Conservation (phyloP, 257 asterid genomes). For the Agastache rugosa region DNA sequence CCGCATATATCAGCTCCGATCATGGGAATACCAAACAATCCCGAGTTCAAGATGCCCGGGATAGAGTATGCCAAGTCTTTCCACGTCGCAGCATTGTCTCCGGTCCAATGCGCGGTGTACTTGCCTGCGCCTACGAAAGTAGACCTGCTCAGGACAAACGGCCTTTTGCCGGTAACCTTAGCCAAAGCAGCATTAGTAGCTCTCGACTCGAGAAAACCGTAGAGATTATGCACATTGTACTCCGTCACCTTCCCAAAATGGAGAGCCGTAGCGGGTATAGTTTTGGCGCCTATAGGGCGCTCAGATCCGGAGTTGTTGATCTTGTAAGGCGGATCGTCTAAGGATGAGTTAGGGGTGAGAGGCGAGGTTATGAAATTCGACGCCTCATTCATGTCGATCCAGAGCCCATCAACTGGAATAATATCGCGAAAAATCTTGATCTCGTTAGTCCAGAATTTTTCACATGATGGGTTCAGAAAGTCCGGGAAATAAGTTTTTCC, state of each 20-base stretch:
- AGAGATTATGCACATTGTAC: slow-evolving; percentile 79
- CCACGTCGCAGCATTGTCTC: slow-evolving; percentile 94
- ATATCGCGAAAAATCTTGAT: slow-evolving; percentile 56
- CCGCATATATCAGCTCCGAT: slow-evolving; percentile 99
- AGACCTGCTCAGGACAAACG: slow-evolving; percentile 86
- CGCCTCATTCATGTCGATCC: slow-evolving; percentile 96
- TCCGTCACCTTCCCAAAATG: slow-evolving; percentile 70
- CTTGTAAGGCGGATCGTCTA: slow-evolving; percentile 85
- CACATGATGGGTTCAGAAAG: slow-evolving; percentile 64
- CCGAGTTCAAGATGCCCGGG: slow-evolving; percentile 72
- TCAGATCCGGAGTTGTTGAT: slow-evolving; percentile 66
- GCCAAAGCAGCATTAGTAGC: slow-evolving; percentile 71
- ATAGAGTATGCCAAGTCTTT: slow-evolving; percentile 74
- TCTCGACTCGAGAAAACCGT: slow-evolving; percentile 75
- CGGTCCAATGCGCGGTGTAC: slow-evolving; percentile 96
- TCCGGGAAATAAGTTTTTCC: slow-evolving; percentile 81
- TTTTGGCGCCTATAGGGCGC: slow-evolving; percentile 52
- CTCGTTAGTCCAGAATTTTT: slow-evolving; percentile 71
- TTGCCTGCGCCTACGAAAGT: slow-evolving; percentile 90
- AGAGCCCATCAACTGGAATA: slow-evolving; percentile 77
- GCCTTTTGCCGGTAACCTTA: slow-evolving; percentile 64
- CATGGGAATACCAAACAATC: slow-evolving; percentile 92
- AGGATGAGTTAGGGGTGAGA: slow-evolving; percentile 56
- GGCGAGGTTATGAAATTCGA: slow-evolving; percentile 79
- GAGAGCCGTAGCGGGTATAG: slow-evolving; percentile 70